Base-by-base conservation (phyloP, 768 basidiomycete genomes). In the Tephrocybe sp. region DNA sequence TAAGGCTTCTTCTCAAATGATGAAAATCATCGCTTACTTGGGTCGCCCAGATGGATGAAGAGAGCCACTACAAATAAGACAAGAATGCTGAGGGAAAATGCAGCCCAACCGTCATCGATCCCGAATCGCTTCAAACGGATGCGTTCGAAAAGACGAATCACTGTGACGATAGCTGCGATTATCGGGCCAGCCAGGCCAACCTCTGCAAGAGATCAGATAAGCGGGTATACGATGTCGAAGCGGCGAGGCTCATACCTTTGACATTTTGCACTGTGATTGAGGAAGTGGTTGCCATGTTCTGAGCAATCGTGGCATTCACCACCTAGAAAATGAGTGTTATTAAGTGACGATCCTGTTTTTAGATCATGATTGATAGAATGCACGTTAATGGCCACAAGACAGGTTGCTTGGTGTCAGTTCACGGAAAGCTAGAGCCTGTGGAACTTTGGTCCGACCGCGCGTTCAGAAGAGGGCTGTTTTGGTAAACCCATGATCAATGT, bases 71-170 rank as follows among this genome's bases (percentile, higher is more conserved):
- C 59, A 41, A 62, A 64, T 1, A 49, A 34, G 6, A 60, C 19
- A 10, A 62, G 52, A 5, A 60, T 53, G 33, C 50, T 29, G 49
- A 61, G 52, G 21, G 59, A 53, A 1, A 62, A 40, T 22, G 48
- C 47, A 12, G 60, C 61, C 47, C 57, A 62, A 7, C 31, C 54
- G 47, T 63, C 63, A 40, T 64, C 63, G 38, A 51, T 57, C 42
- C 61, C 60, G 27, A 64, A 50, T 21, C 45, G 50, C 43, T 38
- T 38, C 10, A 33, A 55, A 18, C 59, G 45, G 19, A 47, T 29
- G 12, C 61, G 59, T 29, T 61, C 56, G n/a, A 41, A 25, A 19
- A 64, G 56, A 13, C 61, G 49, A 11, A 59, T 37, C 23, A 54
- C 45, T 11, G 63, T 62, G 30, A 57, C 48, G 23, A 61, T 18